These are phyloP conservation scores for Fonsecaea nubica DNA, from an alignment of 2,329 filamentous ascomycete genomes.

Conservation along the genomic window DNA sequence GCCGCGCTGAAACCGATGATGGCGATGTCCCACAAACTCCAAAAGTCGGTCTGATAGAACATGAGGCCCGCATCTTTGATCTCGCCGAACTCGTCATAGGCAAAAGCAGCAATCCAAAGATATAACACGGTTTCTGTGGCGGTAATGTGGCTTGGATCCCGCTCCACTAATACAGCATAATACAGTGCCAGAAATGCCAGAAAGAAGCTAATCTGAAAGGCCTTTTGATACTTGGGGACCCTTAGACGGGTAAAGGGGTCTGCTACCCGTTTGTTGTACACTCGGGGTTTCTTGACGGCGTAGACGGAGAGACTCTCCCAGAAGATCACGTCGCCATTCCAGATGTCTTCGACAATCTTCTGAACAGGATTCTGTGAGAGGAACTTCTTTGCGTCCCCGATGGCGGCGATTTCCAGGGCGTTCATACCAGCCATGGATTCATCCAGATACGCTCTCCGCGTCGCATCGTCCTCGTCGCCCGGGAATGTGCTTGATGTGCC, in stretches of 20 bases:
- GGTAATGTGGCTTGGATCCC: constrained; percentile 71
- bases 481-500: constrained; percentile 21
- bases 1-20: constrained; percentile 75
- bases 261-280: constrained; percentile 71
- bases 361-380: constrained; percentile 81
- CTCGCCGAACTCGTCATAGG: constrained; percentile 85
- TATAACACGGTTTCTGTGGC: constrained; percentile 75
- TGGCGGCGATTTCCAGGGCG: constrained; percentile 83
- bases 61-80: constrained; percentile 84
- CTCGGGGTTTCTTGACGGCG: constrained; percentile 75
- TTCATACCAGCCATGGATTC: constrained; percentile 79
- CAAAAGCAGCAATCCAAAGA: constrained; percentile 84
- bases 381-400: constrained; percentile 83
- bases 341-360: constrained; percentile 81
- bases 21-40: constrained; percentile 75
- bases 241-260: constrained; percentile 78
- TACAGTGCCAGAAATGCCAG: constrained; percentile 77
- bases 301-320: constrained; percentile 79
- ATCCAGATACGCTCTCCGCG: constrained; percentile 63
- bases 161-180: constrained; percentile 81
- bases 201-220: constrained; percentile 84
- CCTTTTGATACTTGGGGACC: constrained; percentile 83
- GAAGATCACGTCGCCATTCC: constrained; percentile 85
- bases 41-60: constrained; percentile 84
- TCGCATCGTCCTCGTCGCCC: constrained; percentile 16